Base-by-base conservation (phyloP, 805 yeast species). In the Candida peoriensis region DNA sequence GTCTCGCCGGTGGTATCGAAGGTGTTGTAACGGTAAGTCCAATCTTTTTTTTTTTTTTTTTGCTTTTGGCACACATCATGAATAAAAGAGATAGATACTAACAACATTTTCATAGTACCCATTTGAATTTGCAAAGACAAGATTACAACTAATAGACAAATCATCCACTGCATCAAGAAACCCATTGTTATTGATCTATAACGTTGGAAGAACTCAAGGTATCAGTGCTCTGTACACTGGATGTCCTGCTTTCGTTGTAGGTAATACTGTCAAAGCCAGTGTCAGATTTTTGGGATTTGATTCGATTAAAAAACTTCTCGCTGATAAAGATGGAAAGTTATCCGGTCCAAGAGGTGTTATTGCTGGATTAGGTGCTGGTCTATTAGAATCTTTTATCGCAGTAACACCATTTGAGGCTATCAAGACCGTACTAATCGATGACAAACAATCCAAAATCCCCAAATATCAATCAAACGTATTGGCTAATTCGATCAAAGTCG, bases 311-410 rank as follows among this genome's bases (percentile, higher is more conserved):
- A 70, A 76, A 34, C 47, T 82, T 21, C 66, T 90, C 37, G 76
- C 80, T 20, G 97, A 93, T 58, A 77, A 78, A 47, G 74, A 84
- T 43, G 97, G 97, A 6, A 83, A 86, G 58, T 63, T 93, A 32
- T 78, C 93, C 23, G 95, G 95, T 4, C 80, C 93, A 7, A 63
- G 95, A 52, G 97, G 97, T 46, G 94, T 89, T 6, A 40, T 90
- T 21, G 98, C 98, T 2, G 98, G 98, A n/a, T 66, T 93, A 28
- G 97, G 97, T 31, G 98, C 98, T 3, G 98, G 98, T 24, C 72
- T 89, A 29, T 61, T 90, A 41, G 98, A 90, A 57, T 81, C 95
- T 38, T 81, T 88, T 19, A 69, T 89, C 29, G 97, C 97, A 0
- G 95, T 93, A 31, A 90, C 98, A 0, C 98, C 98, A 3, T 88